phyloP scores from a whole-genome alignment of 2,329 filamentous ascomycete genomes.

The Diaporthe ilicicola region DNA sequence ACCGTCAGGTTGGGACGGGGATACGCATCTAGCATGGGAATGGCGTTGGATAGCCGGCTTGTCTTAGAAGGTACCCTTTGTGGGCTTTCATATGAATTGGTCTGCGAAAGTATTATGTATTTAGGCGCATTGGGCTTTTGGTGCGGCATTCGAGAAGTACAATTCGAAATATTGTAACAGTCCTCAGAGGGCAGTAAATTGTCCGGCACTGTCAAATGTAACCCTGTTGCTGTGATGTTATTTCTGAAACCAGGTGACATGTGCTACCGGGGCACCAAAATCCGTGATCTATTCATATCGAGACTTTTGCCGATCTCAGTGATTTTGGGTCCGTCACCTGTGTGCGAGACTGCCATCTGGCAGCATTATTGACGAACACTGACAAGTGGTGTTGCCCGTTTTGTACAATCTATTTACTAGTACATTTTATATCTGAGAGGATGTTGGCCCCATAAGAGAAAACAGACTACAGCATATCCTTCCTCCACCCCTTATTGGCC shows the following conservation, averaged over 20 bases:
- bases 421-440: not conserved
- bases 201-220: not conserved
- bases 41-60: not conserved
- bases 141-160: not conserved
- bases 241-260: not conserved
- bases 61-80: not conserved
- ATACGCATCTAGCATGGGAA: conserved; percentile 18
- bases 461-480: conserved; percentile 79
- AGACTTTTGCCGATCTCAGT: no score
- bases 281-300: not conserved
- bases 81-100: not conserved
- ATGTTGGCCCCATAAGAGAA: not conserved
- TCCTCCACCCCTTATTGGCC: conserved; percentile 86
- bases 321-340: no score
- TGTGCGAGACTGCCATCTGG: not conserved
- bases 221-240: not conserved
- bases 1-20: not conserved
- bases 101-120: not conserved
- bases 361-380: not conserved
- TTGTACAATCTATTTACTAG: conserved; percentile 13
- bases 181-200: not conserved
- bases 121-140: not conserved
- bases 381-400: no score
- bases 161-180: not conserved
- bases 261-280: not conserved